phyloP scores from a whole-genome alignment of 169 alveolate genomes.

The Plasmodium adleri region DNA sequence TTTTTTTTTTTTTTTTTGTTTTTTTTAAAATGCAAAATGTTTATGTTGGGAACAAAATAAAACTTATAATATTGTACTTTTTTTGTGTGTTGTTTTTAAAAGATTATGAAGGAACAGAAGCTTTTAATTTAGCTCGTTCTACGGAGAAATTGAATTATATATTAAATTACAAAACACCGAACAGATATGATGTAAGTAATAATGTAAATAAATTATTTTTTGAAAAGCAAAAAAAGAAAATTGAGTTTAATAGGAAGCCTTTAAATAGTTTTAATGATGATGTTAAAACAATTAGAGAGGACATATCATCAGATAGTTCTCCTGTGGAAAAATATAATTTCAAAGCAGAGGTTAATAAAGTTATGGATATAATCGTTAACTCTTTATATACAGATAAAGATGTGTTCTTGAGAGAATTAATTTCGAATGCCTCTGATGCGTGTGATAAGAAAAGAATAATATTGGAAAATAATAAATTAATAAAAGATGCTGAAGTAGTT shows the following conservation, averaged over 20 bases:
- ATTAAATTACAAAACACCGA: slow-evolving; percentile 41
- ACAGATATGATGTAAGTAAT: slow-evolving; percentile 15
- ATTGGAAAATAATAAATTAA: slow-evolving; percentile 93
- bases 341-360: slow-evolving; percentile 98
- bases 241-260: slow-evolving; percentile 7
- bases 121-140: slow-evolving; percentile 36
- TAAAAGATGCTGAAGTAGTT: slow-evolving; percentile 88
- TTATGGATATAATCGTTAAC: slow-evolving; percentile 99
- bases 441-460: slow-evolving; percentile 97
- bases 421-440: slow-evolving; percentile 99
- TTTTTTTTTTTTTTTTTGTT: too few relatives aligned
- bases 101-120: slow-evolving; percentile 25
- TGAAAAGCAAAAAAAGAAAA: slow-evolving; percentile 8
- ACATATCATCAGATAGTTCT: slow-evolving; percentile 76
- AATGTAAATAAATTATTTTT: slow-evolving; percentile 67
- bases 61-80: slow-evolving; percentile 37
- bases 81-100: slow-evolving; percentile 31
- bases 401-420: slow-evolving; percentile 97
- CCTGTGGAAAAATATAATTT: slow-evolving; percentile 92
- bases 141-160: slow-evolving; percentile 49
- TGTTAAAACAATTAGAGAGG: slow-evolving; percentile 41
- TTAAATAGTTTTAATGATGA: slow-evolving; percentile 26
- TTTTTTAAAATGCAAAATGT: slow-evolving; percentile 63
- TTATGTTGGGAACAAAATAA: slow-evolving; percentile 30
- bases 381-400: slow-evolving; percentile 99